phyloP scores from a whole-genome alignment of 768 basidiomycete genomes.

The Auricularia sp. region DNA sequence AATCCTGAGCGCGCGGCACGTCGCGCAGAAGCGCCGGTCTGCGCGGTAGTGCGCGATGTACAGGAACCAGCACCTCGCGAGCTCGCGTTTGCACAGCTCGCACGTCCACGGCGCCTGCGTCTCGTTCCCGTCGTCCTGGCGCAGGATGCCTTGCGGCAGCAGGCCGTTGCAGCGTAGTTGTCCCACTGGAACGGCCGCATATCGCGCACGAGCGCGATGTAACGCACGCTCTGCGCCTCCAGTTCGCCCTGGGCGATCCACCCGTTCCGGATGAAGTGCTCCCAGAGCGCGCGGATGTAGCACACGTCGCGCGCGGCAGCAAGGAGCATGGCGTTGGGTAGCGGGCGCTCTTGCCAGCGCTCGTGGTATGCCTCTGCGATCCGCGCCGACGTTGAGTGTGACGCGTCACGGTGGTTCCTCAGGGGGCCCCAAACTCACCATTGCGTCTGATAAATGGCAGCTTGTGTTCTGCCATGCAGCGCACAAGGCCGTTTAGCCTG shows the following conservation, averaged over 20 bases:
- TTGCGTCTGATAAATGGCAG: conserved; percentile 20
- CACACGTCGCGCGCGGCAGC: conserved; percentile 37
- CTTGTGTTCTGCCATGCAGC: conserved; percentile 20
- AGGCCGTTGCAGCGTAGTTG: background rate
- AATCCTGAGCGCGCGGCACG: background rate
- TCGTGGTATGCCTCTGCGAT: conserved; percentile 22
- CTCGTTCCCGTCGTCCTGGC: background rate
- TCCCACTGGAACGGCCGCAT: background rate
- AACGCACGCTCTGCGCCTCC: conserved; percentile 11
- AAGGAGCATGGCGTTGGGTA: conserved; percentile 25
- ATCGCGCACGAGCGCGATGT: conserved; percentile 13
- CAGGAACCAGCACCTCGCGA: background rate
- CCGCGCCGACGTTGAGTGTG: conserved; percentile 29
- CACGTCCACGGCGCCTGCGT: background rate
- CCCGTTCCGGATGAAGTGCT: conserved; percentile 19
- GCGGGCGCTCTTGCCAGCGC: conserved; percentile 29
- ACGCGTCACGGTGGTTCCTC: background rate
- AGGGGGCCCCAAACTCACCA: conserved; percentile 9
- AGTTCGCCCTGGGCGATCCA: conserved; percentile 12
- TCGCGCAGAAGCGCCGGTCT: background rate
- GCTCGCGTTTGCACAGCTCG: background rate
- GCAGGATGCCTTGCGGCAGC: background rate
- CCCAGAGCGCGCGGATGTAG: conserved; percentile 28
- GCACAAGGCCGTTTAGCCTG: conserved; percentile 26
- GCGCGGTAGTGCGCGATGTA: background rate